These are phyloP conservation scores for Alternaria gansuensis DNA, from an alignment of 2,329 filamentous ascomycete genomes.

Conservation along the genomic window DNA sequence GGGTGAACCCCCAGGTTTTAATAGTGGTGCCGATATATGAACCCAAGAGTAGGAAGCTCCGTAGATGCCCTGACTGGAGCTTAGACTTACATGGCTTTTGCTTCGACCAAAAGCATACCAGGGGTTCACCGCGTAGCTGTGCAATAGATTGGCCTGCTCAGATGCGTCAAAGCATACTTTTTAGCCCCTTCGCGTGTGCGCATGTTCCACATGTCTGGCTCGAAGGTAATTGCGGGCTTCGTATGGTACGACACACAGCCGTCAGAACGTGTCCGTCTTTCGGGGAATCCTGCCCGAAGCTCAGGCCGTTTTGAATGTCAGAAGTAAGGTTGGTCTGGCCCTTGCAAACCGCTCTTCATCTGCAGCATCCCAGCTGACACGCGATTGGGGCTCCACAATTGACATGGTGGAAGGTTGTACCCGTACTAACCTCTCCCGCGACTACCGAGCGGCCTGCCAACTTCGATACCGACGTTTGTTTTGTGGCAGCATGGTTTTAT, in stretches of 20 bases:
- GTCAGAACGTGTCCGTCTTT: constrained; percentile 36
- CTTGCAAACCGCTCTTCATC: constrained; percentile 30
- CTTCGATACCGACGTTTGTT: constrained; percentile 15
- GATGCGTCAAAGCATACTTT: constrained; percentile 34
- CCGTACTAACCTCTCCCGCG: constrained; percentile 36
- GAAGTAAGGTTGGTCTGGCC: constrained; percentile 40
- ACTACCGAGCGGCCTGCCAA: constrained; percentile 34
- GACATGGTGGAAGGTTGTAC: constrained; percentile 32
- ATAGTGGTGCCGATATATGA: constrained; percentile 27
- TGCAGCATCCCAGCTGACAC: constrained; percentile 43
- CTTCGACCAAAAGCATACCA: constrained; percentile 29
- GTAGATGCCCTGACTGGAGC: constrained; percentile 38
- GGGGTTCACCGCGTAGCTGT: constrained; percentile 37
- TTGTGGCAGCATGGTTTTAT: constrained; percentile 4
- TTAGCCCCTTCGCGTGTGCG: constrained; percentile 44
- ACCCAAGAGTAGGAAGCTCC: constrained; percentile 38
- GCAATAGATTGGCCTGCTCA: constrained; percentile 43
- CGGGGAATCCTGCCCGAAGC: constrained; percentile 44
- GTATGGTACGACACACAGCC: constrained; percentile 32
- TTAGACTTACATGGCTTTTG: constrained; percentile 32
- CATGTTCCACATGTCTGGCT: constrained; percentile 39
- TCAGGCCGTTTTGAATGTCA: constrained; percentile 40
- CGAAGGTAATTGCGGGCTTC: constrained; percentile 29
- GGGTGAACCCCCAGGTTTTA: constrained; percentile 33
- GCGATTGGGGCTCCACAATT: constrained; percentile 39